phyloP scores from a whole-genome alignment of 768 basidiomycete species.

The Tulasnella sp. region DNA sequence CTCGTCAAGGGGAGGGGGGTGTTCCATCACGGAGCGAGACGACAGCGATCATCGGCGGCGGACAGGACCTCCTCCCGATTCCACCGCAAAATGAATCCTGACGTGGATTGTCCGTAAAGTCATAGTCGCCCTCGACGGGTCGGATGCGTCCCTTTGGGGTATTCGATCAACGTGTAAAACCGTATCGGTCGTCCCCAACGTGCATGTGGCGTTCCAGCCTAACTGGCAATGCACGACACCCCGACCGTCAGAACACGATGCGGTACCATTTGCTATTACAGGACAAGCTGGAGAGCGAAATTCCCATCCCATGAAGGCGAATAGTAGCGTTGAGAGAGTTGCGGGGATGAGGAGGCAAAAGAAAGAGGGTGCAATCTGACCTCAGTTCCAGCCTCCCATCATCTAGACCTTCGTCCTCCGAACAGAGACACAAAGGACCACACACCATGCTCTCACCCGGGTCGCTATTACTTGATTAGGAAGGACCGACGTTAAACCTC shows the following conservation, averaged over 20 bases:
- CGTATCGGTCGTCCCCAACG: not conserved
- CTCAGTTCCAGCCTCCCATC: slow-evolving; percentile 1
- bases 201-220: not conserved
- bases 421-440: slow-evolving; percentile 10
- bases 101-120: not conserved
- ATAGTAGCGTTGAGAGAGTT: slow-evolving; percentile 5
- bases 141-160: not conserved
- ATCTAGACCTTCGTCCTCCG: not conserved
- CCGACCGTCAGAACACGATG: not conserved
- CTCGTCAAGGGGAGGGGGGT: not conserved
- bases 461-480: not conserved
- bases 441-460: not conserved
- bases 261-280: not conserved
- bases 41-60: slow-evolving; percentile 4
- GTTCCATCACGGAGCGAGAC: not conserved
- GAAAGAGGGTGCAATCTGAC: slow-evolving; percentile 11
- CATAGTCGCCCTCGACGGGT: not conserved
- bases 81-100: not conserved
- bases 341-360: slow-evolving; percentile 11
- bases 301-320: not conserved
- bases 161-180: slow-evolving; percentile 3
- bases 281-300: not conserved
- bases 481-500: not conserved
- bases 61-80: slow-evolving; percentile 2
- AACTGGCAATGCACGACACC: not conserved